These are phyloP conservation scores for Chrysosporium keratinophilum DNA, from an alignment of 2,329 filamentous ascomycete genomes.

Conservation along the genomic window DNA sequence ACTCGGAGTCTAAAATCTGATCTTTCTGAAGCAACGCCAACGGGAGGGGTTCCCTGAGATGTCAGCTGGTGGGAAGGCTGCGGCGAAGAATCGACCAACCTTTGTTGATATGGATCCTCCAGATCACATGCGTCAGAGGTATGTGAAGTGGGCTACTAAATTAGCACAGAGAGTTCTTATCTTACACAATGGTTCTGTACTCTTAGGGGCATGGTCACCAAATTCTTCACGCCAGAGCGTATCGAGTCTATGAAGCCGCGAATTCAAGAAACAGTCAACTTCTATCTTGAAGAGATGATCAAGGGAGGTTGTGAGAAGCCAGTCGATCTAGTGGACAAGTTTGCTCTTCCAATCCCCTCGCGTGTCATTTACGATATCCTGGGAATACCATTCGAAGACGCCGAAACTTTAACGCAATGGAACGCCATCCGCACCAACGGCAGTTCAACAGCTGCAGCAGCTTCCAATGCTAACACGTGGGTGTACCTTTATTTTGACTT, in stretches of 20 bases:
- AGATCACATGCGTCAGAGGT: constrained; percentile 40
- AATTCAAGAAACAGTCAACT: constrained; percentile 39
- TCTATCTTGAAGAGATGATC: constrained; percentile 35
- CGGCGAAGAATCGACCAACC: constrained; percentile 41
- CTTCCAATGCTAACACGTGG: constrained; percentile 37
- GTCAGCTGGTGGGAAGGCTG: constrained; percentile 38
- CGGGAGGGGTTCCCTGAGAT: constrained; percentile 42
- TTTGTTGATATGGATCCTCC: constrained; percentile 46
- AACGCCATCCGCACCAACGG: constrained; percentile 41
- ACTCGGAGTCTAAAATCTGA: neutral
- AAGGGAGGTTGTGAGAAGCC: constrained; percentile 31
- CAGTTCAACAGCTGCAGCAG: constrained; percentile 39
- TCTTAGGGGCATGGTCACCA: constrained; percentile 38
- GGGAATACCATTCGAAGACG: constrained; percentile 40
- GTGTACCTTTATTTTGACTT: neutral
- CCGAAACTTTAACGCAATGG: constrained; percentile 40
- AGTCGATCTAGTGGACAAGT: constrained; percentile 39
- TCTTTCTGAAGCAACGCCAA: constrained; percentile 27
- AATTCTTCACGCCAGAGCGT: constrained; percentile 34
- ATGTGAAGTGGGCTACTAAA: neutral
- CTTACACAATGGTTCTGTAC: neutral
- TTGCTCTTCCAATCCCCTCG: constrained; percentile 41
- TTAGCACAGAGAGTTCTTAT: no score
- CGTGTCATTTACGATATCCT: constrained; percentile 45
- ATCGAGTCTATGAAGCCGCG: constrained; percentile 36